Evolutionary conservation across 2,329 filamentous ascomycete species (phyloP).

Genomic region (Calonectria multiphialidica): DNA sequence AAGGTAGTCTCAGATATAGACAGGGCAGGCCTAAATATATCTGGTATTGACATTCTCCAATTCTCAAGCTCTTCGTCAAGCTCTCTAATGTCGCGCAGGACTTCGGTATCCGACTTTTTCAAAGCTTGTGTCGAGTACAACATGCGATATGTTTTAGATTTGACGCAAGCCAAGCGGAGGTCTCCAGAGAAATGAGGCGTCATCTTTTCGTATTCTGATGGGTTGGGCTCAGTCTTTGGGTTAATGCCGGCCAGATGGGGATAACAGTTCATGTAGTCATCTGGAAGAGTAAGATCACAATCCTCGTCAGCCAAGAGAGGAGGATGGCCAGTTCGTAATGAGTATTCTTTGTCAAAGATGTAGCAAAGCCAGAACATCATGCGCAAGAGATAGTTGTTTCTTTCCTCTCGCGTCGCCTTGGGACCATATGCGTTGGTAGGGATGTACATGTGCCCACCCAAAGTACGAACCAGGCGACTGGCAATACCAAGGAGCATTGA

Average conservation of each 20-base stretch:
- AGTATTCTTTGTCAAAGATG: background rate
- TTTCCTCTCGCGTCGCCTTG: background rate
- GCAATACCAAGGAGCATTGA: background rate
- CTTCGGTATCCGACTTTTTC: background rate
- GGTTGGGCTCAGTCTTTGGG: background rate
- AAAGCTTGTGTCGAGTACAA: background rate
- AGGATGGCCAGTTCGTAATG: background rate
- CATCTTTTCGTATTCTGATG: background rate
- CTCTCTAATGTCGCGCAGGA: background rate
- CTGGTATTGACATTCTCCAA: background rate
- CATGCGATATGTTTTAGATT: background rate
- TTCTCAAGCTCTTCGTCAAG: background rate
- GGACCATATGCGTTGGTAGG: background rate
- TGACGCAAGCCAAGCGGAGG: background rate
- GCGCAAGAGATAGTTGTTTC: background rate
- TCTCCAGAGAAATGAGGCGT: background rate
- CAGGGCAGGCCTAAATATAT: background rate
- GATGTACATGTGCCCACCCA: background rate
- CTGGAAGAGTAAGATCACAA: background rate
- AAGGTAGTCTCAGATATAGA: background rate
- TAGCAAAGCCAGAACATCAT: slow-evolving; percentile 5
- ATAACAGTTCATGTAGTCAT: background rate
- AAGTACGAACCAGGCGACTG: background rate
- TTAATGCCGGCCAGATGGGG: background rate
- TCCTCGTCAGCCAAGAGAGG: background rate